These are phyloP conservation scores for Raphanus hybrid DNA, from an alignment of 441 rosid genomes.

Conservation along the genomic window DNA sequence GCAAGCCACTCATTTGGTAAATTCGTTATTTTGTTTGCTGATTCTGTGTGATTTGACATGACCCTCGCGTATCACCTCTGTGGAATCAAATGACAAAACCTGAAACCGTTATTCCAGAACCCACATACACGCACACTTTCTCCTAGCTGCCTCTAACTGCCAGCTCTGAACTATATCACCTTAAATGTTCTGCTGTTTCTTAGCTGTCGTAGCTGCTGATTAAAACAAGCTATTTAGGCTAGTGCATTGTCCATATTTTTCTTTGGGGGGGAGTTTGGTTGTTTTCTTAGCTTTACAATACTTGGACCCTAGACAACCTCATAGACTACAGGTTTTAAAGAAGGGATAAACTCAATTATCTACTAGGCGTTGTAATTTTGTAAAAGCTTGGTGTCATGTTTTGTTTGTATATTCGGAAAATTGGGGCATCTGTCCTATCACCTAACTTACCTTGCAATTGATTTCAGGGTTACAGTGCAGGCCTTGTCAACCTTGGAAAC, in stretches of 20 bases:
- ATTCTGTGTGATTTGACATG: background rate
- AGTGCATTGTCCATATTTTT: slow-evolving; percentile 7
- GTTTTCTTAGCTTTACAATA: background rate
- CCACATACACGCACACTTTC: background rate
- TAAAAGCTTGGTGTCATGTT: background rate
- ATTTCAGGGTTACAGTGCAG: slow-evolving; percentile 89
- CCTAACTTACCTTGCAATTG: background rate
- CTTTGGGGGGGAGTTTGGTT: background rate
- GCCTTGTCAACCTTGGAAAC: slow-evolving; percentile 82
- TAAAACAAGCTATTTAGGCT: background rate
- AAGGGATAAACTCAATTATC: background rate
- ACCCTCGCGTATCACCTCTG: background rate
- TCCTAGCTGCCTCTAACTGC: slow-evolving; percentile 5
- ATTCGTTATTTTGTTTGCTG: background rate
- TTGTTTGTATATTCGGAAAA: slow-evolving; percentile 6
- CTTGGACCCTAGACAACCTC: background rate
- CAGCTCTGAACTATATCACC: background rate
- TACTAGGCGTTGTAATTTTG: background rate
- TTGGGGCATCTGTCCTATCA: background rate
- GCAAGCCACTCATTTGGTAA: slow-evolving; percentile 74
- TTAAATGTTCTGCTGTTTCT: background rate
- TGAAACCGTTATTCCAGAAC: background rate
- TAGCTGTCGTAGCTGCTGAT: background rate
- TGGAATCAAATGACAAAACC: background rate
- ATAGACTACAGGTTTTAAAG: background rate